Evolutionary conservation across 768 basidiomycete genomes (phyloP).

Genomic region (Tephrocybe sp.): DNA sequence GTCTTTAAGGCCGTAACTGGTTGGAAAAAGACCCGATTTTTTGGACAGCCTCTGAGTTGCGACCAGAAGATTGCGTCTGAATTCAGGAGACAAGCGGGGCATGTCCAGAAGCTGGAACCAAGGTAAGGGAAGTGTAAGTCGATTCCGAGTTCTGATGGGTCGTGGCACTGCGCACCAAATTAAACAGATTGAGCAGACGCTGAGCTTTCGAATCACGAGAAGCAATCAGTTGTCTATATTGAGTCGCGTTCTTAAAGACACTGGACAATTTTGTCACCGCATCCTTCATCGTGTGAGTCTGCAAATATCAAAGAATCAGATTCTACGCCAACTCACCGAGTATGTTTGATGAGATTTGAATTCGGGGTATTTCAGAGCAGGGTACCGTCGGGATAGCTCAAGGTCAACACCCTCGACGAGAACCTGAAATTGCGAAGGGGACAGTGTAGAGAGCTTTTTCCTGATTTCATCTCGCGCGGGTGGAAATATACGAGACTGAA

Average conservation of each 20-base stretch:
- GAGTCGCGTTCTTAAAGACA: neutral
- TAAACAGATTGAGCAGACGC: slow-evolving; percentile 3
- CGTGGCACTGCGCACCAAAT: neutral
- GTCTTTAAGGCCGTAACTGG: slow-evolving; percentile 5
- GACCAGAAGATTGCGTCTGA: slow-evolving; percentile 6
- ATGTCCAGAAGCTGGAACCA: neutral
- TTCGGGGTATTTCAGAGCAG: neutral
- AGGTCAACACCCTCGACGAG: neutral
- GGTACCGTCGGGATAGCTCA: neutral
- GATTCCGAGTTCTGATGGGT: too few relatives aligned
- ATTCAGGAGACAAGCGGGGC: neutral
- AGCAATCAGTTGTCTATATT: neutral
- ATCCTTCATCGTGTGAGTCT: neutral
- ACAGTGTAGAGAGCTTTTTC: neutral
- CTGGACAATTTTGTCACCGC: neutral
- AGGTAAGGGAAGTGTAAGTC: neutral
- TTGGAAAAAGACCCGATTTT: slow-evolving; percentile 3
- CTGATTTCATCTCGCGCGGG: neutral
- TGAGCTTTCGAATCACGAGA: slow-evolving; percentile 1
- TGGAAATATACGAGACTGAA: neutral
- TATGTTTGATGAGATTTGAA: neutral
- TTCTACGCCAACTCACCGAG: neutral
- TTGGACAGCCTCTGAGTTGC: slow-evolving; percentile 8
- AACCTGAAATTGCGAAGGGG: neutral
- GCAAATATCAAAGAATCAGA: neutral